Base-by-base conservation (phyloP, 1,139 yeast genomes). In the Pichia sp. region DNA sequence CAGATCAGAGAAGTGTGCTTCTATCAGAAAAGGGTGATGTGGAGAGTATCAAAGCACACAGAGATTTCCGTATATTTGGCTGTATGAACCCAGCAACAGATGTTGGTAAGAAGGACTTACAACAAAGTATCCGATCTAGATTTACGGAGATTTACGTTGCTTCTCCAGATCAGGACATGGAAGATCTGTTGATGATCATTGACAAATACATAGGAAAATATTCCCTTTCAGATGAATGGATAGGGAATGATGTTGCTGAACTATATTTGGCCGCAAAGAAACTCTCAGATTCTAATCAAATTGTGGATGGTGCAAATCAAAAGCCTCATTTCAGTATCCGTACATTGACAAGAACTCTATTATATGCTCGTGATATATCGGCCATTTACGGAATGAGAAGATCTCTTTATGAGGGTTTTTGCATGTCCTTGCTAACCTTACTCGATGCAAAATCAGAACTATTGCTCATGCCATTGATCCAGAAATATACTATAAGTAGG, bases 41-140 rank as follows among this genome's bases (percentile, higher is more conserved):
- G n/a, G 94, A 86, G 46, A 77, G 94, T 6, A 75, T 91, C 25
- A 67, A 64, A 37, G 97, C 96, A 0, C 94, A 88, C 55, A 75
- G 82, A 1, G 88, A 85, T 17, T 93, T 93, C 58, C 68, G 98
- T 44, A 70, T 93, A 9, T 93, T 93, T 64, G 97, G 95, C 1
- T 91, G 97, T 70, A 93, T 93, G 99, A 93, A 93, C 58, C 98
- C 99, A 6, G 93, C 97, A 0, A 93, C 97, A 1, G 99, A 93
- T 66, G 93, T 93, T 20, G 98, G 98, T 38, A 93, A 93, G 58
- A 74, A 79, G 46, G 97, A 93, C 50, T 66, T 93, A 37, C 97
- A 98, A 0, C 60, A 74, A 33, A 84, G 95, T 51, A 81, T 93
- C 19, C 72, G 98, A 41, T 81, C 96, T 0, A 70, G 95, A 49